Percentiles rank a stretch among this genome's conserved stretches.
Evolutionary conservation across 768 basidiomycete genomes (phyloP).

Genomic region (Suillus tomentosus): DNA sequence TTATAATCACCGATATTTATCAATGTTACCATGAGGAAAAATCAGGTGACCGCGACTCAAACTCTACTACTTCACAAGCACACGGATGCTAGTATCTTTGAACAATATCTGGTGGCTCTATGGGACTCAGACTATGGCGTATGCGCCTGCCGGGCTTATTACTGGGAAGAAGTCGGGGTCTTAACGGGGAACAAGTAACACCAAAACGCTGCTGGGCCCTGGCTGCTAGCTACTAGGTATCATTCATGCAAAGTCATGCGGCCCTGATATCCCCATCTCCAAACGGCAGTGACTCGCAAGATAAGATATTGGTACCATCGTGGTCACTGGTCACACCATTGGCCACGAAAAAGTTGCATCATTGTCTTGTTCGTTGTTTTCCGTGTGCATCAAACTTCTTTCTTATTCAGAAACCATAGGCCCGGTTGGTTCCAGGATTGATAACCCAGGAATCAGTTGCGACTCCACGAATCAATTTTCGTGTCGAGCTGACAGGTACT

Average conservation of each 20-base stretch:
- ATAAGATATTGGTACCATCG: not conserved
- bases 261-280: not conserved
- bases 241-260: not conserved
- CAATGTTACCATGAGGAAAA: no score
- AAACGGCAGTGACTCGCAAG: not conserved
- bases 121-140: not conserved
- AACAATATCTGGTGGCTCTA: no score
- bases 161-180: not conserved
- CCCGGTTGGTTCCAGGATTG: not conserved
- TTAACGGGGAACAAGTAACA: not conserved
- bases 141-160: not conserved
- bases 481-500: constrained; percentile 13
- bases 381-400: not conserved
- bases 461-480: not conserved
- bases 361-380: not conserved
- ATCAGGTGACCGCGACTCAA: no score
- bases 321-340: not conserved
- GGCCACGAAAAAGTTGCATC: not conserved
- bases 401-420: not conserved
- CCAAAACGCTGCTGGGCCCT: not conserved
- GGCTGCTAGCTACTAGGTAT: not conserved
- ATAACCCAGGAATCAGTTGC: not conserved
- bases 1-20: no score
- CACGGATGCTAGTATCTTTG: no score
- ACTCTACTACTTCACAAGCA: no score